These are phyloP conservation scores for Glycine latifolia DNA, from an alignment of 306 rosid genomes.

Conservation along the genomic window DNA sequence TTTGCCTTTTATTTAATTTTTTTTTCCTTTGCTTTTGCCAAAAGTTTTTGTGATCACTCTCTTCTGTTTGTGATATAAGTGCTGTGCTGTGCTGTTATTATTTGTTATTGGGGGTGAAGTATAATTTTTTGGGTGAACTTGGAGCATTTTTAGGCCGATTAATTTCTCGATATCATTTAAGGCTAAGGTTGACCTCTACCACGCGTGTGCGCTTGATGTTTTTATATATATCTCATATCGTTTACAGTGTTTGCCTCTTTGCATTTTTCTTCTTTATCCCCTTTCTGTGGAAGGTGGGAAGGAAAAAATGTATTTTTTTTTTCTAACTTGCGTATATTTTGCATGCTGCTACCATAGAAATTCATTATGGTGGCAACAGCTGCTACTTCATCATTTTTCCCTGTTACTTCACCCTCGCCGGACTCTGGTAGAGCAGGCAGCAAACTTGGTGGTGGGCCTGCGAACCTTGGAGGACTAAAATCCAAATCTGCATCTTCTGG, in stretches of 20 bases:
- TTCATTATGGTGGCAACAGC: constrained; percentile 94
- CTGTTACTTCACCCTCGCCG: constrained; percentile 64
- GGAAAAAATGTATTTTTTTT: constrained; percentile 3
- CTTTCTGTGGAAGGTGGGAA: constrained; percentile 23
- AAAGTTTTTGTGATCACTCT: constrained; percentile 1
- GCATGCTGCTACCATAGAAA: constrained; percentile 34
- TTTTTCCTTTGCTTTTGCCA: not conserved
- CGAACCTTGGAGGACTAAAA: constrained; percentile 62
- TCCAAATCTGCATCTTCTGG: constrained; percentile 64
- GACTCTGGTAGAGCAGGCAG: constrained; percentile 60
- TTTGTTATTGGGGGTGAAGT: constrained; percentile 25
- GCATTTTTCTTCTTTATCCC: not conserved
- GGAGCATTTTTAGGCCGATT: not conserved
- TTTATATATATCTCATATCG: no score
- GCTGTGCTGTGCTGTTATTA: constrained; percentile 11
- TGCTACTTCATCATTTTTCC: constrained; percentile 76
- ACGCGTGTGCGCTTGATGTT: constrained; percentile 4
- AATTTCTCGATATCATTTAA: no score
- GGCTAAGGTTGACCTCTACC: not conserved
- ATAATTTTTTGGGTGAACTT: not conserved
- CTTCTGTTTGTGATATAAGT: constrained; percentile 25
- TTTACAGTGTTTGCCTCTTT: not conserved
- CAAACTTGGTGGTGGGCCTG: constrained; percentile 59
- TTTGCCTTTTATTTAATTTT: not conserved
- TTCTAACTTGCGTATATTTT: constrained; percentile 41